Evolutionary conservation across 805 yeast genomes (phyloP).

Genomic region (Wickerhamomyces ciferrii): DNA sequence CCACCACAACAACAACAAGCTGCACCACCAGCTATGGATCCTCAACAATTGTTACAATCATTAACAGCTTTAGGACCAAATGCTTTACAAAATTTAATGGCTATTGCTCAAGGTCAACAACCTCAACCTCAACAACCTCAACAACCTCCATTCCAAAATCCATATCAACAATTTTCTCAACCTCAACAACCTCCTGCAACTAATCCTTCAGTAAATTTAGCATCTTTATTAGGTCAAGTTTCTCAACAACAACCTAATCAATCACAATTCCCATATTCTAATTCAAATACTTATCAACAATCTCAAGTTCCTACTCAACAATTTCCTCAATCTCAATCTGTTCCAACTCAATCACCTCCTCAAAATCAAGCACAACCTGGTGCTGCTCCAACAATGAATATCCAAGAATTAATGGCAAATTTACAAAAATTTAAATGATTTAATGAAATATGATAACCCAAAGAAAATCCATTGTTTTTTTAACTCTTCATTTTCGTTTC

Average conservation of each 20-base stretch:
- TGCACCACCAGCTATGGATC: not conserved
- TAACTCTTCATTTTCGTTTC: not conserved
- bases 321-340: not conserved
- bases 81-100: conserved; percentile 8
- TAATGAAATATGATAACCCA: not conserved
- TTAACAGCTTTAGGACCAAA: conserved; percentile 8
- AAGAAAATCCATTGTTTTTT: not conserved
- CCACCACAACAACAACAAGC: conserved; percentile 6
- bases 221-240: conserved; percentile 7
- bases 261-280: conserved; percentile 9
- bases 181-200: not conserved
- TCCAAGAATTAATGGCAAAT: conserved; percentile 9
- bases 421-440: not conserved
- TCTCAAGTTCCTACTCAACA: conserved; percentile 1
- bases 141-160: conserved; percentile 4
- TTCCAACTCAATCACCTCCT: conserved; percentile 3
- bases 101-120: conserved; percentile 5
- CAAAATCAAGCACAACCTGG: conserved; percentile 1
- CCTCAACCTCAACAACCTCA: conserved; percentile 6
- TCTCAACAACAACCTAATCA: conserved; percentile 16
- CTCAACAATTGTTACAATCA: conserved; percentile 4
- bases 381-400: conserved; percentile 12
- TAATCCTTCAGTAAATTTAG: conserved; percentile 2
- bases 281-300: conserved; percentile 1
- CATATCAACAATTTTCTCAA: conserved; percentile 2